Evolutionary conservation across 2,329 filamentous ascomycete species (phyloP).

Genomic region (Trichophaea hybrida): DNA sequence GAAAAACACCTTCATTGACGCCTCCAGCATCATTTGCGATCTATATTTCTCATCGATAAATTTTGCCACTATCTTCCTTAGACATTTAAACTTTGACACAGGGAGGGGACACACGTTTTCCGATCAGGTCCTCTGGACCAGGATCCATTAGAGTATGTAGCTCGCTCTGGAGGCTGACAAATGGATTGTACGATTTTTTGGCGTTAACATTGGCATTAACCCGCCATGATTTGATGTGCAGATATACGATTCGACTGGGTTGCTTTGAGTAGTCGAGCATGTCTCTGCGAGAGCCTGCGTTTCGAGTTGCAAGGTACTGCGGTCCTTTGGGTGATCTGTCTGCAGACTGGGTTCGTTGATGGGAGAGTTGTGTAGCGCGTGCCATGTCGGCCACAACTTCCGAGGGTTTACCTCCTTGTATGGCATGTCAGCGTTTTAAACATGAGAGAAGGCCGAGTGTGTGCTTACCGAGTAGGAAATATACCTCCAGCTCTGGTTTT

Average conservation of each 20-base stretch:
- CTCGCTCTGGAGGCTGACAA: background rate
- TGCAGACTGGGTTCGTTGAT: background rate
- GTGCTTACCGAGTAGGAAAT: background rate
- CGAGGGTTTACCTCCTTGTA: background rate
- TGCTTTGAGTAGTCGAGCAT: background rate
- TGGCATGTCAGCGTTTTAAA: too few relatives aligned
- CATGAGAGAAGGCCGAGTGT: background rate
- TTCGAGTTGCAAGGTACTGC: background rate
- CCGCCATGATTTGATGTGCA: background rate
- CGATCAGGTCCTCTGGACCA: background rate
- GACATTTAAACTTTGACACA: background rate
- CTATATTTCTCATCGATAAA: background rate
- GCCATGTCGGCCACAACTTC: background rate
- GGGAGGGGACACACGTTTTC: background rate
- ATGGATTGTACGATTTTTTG: background rate
- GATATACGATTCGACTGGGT: background rate
- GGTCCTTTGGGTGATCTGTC: background rate
- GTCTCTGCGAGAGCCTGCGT: background rate
- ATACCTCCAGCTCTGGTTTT: background rate
- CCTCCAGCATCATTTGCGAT: background rate
- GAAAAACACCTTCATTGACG: constrained; percentile 1
- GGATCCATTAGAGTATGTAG: background rate
- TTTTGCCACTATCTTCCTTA: background rate
- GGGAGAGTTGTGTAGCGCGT: background rate
- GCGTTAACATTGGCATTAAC: background rate